phyloP scores from a whole-genome alignment of 192 early-diverging fungal species.

The Backusella westeae region DNA sequence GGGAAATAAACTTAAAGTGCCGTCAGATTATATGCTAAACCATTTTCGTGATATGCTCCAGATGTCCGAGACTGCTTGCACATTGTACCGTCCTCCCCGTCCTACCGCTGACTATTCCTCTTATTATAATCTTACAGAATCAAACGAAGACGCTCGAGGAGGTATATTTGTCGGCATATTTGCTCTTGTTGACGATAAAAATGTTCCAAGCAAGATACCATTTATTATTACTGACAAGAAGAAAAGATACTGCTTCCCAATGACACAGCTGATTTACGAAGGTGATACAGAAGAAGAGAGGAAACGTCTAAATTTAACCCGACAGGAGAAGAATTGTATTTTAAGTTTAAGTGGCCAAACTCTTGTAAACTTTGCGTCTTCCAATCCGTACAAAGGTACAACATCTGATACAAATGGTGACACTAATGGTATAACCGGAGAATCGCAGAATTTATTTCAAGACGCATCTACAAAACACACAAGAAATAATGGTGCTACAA shows the following conservation, averaged over 20 bases:
- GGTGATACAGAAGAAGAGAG: conserved; percentile 7
- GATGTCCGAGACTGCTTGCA: background rate
- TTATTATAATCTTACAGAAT: background rate
- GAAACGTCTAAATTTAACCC: background rate
- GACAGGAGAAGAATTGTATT: conserved; percentile 4
- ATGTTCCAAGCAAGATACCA: background rate
- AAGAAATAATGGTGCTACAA: background rate
- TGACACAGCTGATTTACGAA: conserved; percentile 19
- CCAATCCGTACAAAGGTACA: background rate
- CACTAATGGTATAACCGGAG: background rate
- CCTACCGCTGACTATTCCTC: background rate
- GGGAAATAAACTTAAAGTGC: conserved; percentile 27
- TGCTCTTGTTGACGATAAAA: conserved; percentile 16
- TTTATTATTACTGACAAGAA: conserved; percentile 18
- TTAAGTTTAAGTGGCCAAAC: background rate
- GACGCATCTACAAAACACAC: background rate
- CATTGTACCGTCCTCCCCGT: background rate
- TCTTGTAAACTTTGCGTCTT: conserved; percentile 1
- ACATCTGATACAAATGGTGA: background rate
- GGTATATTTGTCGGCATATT: conserved; percentile 27
- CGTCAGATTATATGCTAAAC: conserved; percentile 24
- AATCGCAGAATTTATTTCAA: background rate
- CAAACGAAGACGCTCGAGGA: background rate
- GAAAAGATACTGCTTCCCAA: conserved; percentile 21
- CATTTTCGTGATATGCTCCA: conserved; percentile 35